Evolutionary conservation across 2,329 filamentous ascomycete species (phyloP), one percentile per base, ranked within the genome.

Genomic region (Cladosporium sp.): DNA sequence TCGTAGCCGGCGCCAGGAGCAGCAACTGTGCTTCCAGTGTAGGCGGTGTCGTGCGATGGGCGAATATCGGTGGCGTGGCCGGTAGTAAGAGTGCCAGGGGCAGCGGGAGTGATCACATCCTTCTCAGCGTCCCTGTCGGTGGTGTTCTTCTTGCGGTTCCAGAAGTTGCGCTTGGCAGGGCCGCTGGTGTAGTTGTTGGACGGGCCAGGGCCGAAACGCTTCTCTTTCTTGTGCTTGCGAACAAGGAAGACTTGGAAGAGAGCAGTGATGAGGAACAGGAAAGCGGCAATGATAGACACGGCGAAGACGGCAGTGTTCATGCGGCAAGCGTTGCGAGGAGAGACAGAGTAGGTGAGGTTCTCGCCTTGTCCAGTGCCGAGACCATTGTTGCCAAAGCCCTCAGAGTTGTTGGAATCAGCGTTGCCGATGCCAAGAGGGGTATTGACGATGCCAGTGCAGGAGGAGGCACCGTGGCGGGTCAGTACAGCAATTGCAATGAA

Each of bases 401-500:
- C 77, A 37, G 84, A 82, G 40, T 82, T 79, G 29, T 82, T 79
- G 29, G 80, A 79, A 3, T 46, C n/a, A 1, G 85, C 81, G 8
- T 84, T 78, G 6, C 90, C 91, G 4, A 76, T 82, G 44, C 93
- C 93, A 62, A 94, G 86, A 7, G 87, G 88, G 18, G 88, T 94
- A 57, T 84, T 80, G 66, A 93, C 83, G 18, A 80, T 80, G 57
- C 87, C 87, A 16, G 79, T 82, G 81, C 93, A 97, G 59, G 80
- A 85, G 67, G 84, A 78, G 0, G 87, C 86, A 44, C 93, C 93
- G 65, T 86, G 79, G 44, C 90, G 85, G 67, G 91, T 93, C 68
- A 91, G 83, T 58, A 89, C 82, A 0, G 93, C 92, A 67, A 97
- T 86, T 74, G 93, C 96, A 74, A 96, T 86, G 82, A 95, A 95